phyloP scores from a whole-genome alignment of 2,329 filamentous ascomycete genomes.

The Periconia digitata region DNA sequence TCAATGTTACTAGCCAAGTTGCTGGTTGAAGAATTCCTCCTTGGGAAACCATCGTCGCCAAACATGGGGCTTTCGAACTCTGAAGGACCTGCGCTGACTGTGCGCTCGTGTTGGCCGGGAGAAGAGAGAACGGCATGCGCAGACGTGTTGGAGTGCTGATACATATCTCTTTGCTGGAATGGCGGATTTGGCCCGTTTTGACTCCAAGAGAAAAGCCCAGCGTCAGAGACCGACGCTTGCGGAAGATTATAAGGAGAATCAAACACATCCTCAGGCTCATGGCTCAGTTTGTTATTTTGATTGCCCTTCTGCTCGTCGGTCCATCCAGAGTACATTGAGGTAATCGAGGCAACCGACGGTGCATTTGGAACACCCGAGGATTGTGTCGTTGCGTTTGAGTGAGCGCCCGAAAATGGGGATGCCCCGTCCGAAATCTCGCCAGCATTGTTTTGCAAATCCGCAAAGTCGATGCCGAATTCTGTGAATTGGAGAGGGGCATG shows the following conservation, averaged over 20 bases:
- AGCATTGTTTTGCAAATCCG: conserved; percentile 32
- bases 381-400: conserved; percentile 32
- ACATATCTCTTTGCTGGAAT: conserved; percentile 33
- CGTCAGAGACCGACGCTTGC: conserved; percentile 34
- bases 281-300: conserved; percentile 23
- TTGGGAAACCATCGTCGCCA: conserved; percentile 33
- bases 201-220: conserved; percentile 33
- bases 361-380: conserved; percentile 36
- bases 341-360: conserved; percentile 37
- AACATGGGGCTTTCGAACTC: conserved; percentile 36
- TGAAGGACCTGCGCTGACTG: conserved; percentile 30
- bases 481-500: conserved; percentile 27
- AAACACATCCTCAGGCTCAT: conserved; percentile 33
- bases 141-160: conserved; percentile 40
- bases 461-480: conserved; percentile 33
- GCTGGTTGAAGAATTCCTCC: conserved; percentile 43
- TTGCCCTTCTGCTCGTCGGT: conserved; percentile 31
- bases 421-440: conserved; percentile 35
- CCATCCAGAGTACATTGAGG: conserved; percentile 42
- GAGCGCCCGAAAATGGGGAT: conserved; percentile 39
- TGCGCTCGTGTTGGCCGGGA: conserved; percentile 32
- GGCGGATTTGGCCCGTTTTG: conserved; percentile 20
- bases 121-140: conserved; percentile 39
- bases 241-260: conserved; percentile 31
- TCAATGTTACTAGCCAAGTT: conserved; percentile 44